Evolutionary conservation across 78 protist genomes (phyloP).

Genomic region (Trichosphaerium sp.): DNA sequence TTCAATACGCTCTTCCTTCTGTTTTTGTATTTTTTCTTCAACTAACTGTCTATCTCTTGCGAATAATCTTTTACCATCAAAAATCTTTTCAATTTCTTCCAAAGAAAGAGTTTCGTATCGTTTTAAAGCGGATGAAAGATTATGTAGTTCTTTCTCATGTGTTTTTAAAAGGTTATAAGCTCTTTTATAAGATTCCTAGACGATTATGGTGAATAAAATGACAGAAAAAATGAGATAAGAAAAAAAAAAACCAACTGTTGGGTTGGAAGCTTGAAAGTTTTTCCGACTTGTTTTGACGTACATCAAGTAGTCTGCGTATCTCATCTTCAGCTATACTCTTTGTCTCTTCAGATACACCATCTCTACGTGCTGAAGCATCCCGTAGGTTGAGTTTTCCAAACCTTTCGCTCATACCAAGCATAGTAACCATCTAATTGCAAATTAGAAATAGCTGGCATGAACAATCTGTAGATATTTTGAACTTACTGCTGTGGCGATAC

Average conservation of each 20-base stretch:
- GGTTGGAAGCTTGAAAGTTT: too few species aligned
- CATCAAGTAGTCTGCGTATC: conserved; percentile 11
- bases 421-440: conserved; percentile 51
- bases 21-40: conserved; percentile 11
- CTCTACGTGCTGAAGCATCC: too few species aligned
- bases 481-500: conserved; percentile 13
- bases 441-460: too few species aligned
- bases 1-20: conserved; percentile 4
- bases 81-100: conserved; percentile 36
- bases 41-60: conserved; percentile 8
- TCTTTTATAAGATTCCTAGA: conserved; percentile 21
- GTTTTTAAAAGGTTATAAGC: conserved; percentile 22
- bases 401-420: conserved; percentile 53
- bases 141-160: conserved; percentile 34
- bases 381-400: conserved; percentile 26
- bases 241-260: too few species aligned
- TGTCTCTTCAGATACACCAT: conserved; percentile 29
- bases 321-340: conserved; percentile 35
- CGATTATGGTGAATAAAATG: too few species aligned
- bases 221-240: not conserved
- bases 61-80: conserved; percentile 5
- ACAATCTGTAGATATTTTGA: too few species aligned
- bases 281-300: not conserved
- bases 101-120: conserved; percentile 58
- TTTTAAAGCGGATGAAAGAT: conserved; percentile 54